Percentiles rank a stretch among this genome's conserved stretches.
Conservation (phyloP, 2,329 filamentous ascomycete species). For the Periconia macrospinosa region DNA sequence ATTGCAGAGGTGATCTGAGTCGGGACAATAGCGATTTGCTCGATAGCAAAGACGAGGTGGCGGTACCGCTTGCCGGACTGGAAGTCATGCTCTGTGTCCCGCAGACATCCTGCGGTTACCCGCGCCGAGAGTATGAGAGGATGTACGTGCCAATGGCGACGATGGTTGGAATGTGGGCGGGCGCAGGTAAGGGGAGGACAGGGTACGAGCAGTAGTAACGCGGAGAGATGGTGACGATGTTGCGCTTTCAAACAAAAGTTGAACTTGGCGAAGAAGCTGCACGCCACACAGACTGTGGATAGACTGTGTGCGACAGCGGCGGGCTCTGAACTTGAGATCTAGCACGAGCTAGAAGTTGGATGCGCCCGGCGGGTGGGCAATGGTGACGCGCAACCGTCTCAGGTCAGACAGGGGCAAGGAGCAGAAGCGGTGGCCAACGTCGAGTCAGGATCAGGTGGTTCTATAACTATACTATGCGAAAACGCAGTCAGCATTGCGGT, state of each 20-base stretch:
- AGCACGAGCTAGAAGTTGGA: constrained; percentile 17
- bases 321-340: constrained; percentile 8
- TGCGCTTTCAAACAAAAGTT: neutral
- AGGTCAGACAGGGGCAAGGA: constrained; percentile 16
- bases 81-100: constrained; percentile 43
- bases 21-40: constrained; percentile 52
- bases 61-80: constrained; percentile 37
- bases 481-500: constrained; percentile 37
- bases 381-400: constrained; percentile 34
- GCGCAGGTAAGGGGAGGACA: neutral
- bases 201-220: neutral
- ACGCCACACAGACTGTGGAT: neutral
- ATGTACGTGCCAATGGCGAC: neutral
- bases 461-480: constrained; percentile 21
- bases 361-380: constrained; percentile 12
- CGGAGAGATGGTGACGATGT: neutral
- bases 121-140: constrained; percentile 20
- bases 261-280: neutral
- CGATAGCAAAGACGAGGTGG: constrained; percentile 28
- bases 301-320: constrained; percentile 5
- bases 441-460: constrained; percentile 5
- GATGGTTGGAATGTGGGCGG: neutral
- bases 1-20: constrained; percentile 58
- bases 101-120: constrained; percentile 44
- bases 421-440: constrained; percentile 6